phyloP scores from a whole-genome alignment of 371 early-diverging fungal genomes.

The Dinochytrium kinnereticum region DNA sequence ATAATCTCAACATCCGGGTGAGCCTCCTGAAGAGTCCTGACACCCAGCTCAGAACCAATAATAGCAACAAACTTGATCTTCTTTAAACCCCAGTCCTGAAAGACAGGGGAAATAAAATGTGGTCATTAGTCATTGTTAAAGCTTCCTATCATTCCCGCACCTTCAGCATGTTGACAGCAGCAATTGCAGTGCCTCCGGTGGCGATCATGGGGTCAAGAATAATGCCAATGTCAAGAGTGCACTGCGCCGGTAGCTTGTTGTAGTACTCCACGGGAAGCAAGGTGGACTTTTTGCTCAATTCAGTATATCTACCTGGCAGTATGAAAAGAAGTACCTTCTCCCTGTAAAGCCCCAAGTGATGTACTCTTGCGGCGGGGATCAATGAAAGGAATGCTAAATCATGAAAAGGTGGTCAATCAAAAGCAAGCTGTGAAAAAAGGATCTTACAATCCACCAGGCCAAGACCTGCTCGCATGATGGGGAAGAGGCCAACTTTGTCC shows the following conservation, averaged over 20 bases:
- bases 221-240: conserved; percentile 71
- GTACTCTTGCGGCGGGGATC: conserved; percentile 75
- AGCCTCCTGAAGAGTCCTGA: conserved; percentile 60
- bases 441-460: conserved; percentile 71
- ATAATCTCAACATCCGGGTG: conserved; percentile 80
- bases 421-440: background rate
- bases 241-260: conserved; percentile 80
- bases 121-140: too few species aligned
- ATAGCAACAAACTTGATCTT: conserved; percentile 74
- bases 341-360: conserved; percentile 83
- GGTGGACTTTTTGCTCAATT: conserved; percentile 66
- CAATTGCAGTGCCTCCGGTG: conserved; percentile 82
- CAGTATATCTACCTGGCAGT: too few species aligned
- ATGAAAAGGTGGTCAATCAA: background rate
- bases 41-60: conserved; percentile 67
- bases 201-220: conserved; percentile 87
- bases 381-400: conserved; percentile 67
- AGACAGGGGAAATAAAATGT: background rate
- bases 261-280: conserved; percentile 92
- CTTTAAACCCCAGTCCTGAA: conserved; percentile 77
- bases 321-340: conserved; percentile 68
- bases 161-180: conserved; percentile 75
- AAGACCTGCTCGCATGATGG: conserved; percentile 81
- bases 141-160: too few species aligned
- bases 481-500: conserved; percentile 73